phyloP scores from a whole-genome alignment of 1,139 yeast species.

The Yamadazyma triangularis region DNA sequence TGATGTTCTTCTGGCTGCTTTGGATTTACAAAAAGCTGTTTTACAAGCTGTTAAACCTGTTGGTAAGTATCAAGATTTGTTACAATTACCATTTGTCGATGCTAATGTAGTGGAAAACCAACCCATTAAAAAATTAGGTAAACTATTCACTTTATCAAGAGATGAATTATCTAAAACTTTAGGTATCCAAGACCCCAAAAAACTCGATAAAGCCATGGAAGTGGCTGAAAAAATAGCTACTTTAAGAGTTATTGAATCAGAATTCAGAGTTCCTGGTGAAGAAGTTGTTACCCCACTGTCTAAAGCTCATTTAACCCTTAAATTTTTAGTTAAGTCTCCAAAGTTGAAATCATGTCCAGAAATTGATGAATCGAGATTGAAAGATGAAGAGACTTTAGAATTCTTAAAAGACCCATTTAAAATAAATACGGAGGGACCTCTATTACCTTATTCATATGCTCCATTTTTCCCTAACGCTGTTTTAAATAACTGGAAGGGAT shows the following conservation, averaged over 20 bases:
- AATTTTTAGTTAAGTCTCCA: conserved; percentile 72
- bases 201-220: conserved; percentile 46
- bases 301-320: conserved; percentile 67
- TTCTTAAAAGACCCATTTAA: conserved; percentile 68
- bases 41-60: conserved; percentile 71
- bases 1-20: conserved; percentile 57
- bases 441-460: conserved; percentile 57
- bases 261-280: conserved; percentile 89
- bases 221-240: conserved; percentile 68
- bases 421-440: conserved; percentile 61
- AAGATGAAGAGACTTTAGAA: conserved; percentile 53
- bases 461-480: conserved; percentile 67
- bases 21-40: conserved; percentile 68
- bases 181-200: conserved; percentile 47
- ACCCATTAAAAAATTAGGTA: conserved; percentile 58
- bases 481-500: conserved; percentile 62
- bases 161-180: conserved; percentile 53
- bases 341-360: conserved; percentile 57
- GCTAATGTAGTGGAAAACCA: conserved; percentile 38
- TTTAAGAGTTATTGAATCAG: conserved; percentile 64
- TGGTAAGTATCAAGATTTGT: conserved; percentile 55
- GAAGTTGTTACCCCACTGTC: conserved; percentile 69
- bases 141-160: conserved; percentile 54
- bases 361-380: conserved; percentile 30
- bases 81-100: conserved; percentile 78